Evolutionary conservation across 1,284 basidiomycete species (phyloP).

Genomic region (Ceratobasidium papillatum): DNA sequence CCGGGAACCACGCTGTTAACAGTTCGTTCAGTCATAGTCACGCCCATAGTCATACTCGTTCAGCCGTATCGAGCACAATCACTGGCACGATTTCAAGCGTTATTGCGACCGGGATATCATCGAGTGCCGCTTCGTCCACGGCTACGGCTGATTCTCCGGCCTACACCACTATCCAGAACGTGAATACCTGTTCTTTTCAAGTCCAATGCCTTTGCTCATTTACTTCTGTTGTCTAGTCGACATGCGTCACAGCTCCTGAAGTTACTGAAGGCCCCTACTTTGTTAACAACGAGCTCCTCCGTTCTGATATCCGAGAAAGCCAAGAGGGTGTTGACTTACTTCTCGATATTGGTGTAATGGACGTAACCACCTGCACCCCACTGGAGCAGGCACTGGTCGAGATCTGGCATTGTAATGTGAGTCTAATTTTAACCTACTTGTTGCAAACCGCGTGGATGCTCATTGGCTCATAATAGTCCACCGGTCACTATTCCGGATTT

Average conservation of each 20-base stretch:
- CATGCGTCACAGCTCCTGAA: conserved; percentile 51
- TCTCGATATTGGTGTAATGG: conserved; percentile 76
- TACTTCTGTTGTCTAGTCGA: conserved; percentile 37
- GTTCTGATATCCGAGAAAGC: conserved; percentile 61
- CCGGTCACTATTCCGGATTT: conserved; percentile 57
- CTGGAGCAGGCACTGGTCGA: conserved; percentile 74
- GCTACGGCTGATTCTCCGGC: conserved; percentile 13
- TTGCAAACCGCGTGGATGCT: background rate
- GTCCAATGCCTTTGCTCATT: background rate
- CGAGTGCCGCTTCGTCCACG: conserved; percentile 6
- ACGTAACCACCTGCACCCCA: conserved; percentile 77
- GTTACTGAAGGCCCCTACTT: conserved; percentile 59
- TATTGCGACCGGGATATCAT: conserved; percentile 23
- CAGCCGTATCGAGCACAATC: background rate
- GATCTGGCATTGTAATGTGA: conserved; percentile 62
- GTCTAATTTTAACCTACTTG: conserved; percentile 38
- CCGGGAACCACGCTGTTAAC: background rate
- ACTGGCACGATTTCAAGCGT: conserved; percentile 10
- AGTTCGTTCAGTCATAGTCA: no score
- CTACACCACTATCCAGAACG: conserved; percentile 35
- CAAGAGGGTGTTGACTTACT: conserved; percentile 61
- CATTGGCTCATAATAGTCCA: conserved; percentile 45
- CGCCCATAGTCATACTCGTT: background rate
- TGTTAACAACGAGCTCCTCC: conserved; percentile 58
- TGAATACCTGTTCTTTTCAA: no score